Conservation (phyloP, 2,329 filamentous ascomycete genomes). For the Aspergillus novofumigatus region DNA sequence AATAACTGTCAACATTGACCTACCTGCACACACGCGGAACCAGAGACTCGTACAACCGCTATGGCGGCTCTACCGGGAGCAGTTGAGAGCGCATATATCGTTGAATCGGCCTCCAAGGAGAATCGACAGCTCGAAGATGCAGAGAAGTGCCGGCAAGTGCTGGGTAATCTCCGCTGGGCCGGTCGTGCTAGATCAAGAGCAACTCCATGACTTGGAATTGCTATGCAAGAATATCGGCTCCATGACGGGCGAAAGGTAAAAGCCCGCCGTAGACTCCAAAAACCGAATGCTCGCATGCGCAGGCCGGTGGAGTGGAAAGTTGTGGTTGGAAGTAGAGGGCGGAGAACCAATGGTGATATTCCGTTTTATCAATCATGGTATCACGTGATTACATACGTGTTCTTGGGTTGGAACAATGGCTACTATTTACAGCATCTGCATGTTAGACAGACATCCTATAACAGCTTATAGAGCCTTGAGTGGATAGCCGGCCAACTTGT, state of each 20-base stretch:
- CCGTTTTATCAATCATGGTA: background rate
- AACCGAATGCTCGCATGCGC: conserved; percentile 30
- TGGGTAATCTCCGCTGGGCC: background rate
- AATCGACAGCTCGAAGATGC: conserved; percentile 11
- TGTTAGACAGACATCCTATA: background rate
- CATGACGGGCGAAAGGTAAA: conserved; percentile 22
- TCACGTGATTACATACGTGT: conserved; percentile 2
- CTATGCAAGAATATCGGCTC: conserved; percentile 5
- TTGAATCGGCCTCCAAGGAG: conserved; percentile 42
- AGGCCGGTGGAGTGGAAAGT: conserved; percentile 1
- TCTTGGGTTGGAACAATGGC: background rate
- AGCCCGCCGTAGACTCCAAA: conserved; percentile 23
- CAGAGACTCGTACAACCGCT: conserved; percentile 83
- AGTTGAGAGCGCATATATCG: conserved; percentile 90
- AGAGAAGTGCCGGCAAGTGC: conserved; percentile 21
- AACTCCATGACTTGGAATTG: conserved; percentile 4
- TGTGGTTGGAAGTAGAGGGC: conserved; percentile 1
- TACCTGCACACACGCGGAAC: conserved; percentile 67
- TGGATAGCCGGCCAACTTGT: background rate
- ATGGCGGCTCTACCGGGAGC: conserved; percentile 83
- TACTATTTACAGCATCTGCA: background rate
- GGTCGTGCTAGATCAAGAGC: conserved; percentile 7
- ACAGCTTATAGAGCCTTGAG: background rate
- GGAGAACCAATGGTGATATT: background rate
- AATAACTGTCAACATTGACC: conserved; percentile 10